Conservation (phyloP, 306 rosid genomes). For the Dalbergia oliveri region DNA sequence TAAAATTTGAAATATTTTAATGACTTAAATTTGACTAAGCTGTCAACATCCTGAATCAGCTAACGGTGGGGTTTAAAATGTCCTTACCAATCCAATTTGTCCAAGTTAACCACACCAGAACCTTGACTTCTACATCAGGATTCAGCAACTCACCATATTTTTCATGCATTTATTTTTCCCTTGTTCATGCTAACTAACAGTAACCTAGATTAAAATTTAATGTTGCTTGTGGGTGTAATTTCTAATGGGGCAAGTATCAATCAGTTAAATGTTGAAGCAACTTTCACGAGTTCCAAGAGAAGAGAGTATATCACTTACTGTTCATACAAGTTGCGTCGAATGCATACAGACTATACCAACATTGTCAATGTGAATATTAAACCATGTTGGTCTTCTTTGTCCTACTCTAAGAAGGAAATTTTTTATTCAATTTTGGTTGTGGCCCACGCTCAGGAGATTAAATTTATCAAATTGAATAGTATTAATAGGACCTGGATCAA, state of each 20-base stretch:
- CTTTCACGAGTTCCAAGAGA: not conserved
- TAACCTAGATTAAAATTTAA: not conserved
- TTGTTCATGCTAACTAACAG: not conserved
- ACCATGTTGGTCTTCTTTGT: not conserved
- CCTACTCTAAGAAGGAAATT: not conserved
- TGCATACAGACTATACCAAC: not conserved
- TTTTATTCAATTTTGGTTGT: not conserved
- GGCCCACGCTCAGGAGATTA: not conserved
- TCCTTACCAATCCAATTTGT: slow-evolving; percentile 44
- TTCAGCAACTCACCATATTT: slow-evolving; percentile 12
- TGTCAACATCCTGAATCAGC: slow-evolving; percentile 49
- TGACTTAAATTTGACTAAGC: not conserved
- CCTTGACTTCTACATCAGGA: slow-evolving; percentile 48
- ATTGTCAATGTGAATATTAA: not conserved
- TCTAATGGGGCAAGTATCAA: slow-evolving; percentile 38
- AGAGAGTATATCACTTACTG: not conserved
- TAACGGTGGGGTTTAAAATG: slow-evolving; percentile 36
- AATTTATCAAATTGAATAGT: not conserved
- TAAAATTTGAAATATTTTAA: slow-evolving; percentile 26
- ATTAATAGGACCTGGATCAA: not conserved
- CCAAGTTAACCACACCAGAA: slow-evolving; percentile 41
- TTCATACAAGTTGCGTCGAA: slow-evolving; percentile 1
- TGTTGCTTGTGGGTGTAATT: slow-evolving; percentile 11
- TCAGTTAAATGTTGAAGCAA: not conserved
- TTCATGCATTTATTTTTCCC: slow-evolving; percentile 19